A percentile compares a stretch with the other conserved stretches of the same genome.
These are phyloP conservation scores for Babesia ovis DNA, from an alignment of 169 alveolate species.

Conservation along the genomic window DNA sequence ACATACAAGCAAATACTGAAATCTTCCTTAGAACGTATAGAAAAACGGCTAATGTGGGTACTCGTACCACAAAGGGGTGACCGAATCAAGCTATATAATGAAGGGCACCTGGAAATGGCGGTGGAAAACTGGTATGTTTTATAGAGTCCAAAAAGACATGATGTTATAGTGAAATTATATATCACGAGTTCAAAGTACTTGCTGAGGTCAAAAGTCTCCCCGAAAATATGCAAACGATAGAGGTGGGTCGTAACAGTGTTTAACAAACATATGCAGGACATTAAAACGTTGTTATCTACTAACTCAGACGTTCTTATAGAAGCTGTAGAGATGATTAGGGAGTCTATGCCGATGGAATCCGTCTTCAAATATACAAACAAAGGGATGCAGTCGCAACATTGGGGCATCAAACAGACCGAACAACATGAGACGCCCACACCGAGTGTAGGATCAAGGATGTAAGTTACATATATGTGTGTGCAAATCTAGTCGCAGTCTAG, in stretches of 20 bases:
- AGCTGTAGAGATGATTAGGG: conserved; percentile 15
- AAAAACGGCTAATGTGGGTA: conserved; percentile 18
- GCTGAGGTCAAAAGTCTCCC: conserved; percentile 26
- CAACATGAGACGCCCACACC: neutral
- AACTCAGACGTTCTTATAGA: conserved; percentile 34
- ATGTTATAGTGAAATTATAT: neutral
- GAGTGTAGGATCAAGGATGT: neutral
- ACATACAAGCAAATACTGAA: conserved; percentile 37
- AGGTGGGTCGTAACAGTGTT: conserved; percentile 8
- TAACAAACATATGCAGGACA: conserved; percentile 20
- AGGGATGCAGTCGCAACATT: neutral
- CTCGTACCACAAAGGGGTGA: conserved; percentile 39
- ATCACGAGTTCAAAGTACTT: conserved; percentile 31
- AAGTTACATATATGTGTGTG: neutral
- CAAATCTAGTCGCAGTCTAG: neutral
- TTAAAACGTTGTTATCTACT: conserved; percentile 25
- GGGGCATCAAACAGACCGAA: neutral
- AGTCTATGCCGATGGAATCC: neutral
- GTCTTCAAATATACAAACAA: conserved; percentile 13
- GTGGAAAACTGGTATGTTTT: conserved; percentile 33
- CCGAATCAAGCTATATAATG: conserved; percentile 13
- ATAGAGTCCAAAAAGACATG: neutral
- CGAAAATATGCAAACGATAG: conserved; percentile 19
- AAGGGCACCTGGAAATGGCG: conserved; percentile 38
- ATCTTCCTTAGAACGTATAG: conserved; percentile 19